These are phyloP conservation scores for Solanum chaucha DNA, from an alignment of 257 asterid genomes.

Conservation along the genomic window DNA sequence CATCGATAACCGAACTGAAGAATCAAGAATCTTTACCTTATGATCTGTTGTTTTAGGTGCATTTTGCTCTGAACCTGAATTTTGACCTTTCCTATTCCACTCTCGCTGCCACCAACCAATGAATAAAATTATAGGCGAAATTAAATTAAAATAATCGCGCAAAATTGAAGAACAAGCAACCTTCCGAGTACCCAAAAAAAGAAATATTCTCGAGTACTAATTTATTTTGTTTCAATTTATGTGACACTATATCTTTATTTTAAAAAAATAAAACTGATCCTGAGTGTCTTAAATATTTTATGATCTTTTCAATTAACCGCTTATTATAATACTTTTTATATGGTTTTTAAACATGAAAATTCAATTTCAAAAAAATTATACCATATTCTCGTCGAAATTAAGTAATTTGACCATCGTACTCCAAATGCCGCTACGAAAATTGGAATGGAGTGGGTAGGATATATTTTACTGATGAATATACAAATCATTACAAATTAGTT, in stretches of 20 bases:
- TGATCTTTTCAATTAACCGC: too few relatives aligned
- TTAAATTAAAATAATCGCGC: background rate
- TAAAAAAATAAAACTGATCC: background rate
- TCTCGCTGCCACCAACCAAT: slow-evolving; percentile 49
- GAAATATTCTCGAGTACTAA: background rate
- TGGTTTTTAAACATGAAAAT: background rate
- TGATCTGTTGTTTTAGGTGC: slow-evolving; percentile 79
- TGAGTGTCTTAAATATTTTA: background rate
- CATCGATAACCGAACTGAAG: fast-evolving
- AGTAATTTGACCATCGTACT: background rate
- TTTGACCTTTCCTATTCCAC: slow-evolving; percentile 64
- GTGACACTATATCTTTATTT: fast-evolving
- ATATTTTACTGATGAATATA: background rate
- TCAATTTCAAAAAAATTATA: background rate
- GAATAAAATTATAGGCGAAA: background rate
- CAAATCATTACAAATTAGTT: background rate
- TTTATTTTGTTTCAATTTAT: background rate
- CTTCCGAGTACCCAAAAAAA: background rate
- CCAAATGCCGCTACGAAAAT: background rate
- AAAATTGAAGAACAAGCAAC: background rate
- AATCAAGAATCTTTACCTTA: slow-evolving; percentile 34
- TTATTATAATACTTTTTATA: background rate
- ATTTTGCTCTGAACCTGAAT: slow-evolving; percentile 62
- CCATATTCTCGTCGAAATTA: background rate
- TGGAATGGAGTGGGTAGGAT: background rate